Evolutionary conservation across 129 eudicot genomes (phyloP).

Genomic region (Flaveria sonorensis): DNA sequence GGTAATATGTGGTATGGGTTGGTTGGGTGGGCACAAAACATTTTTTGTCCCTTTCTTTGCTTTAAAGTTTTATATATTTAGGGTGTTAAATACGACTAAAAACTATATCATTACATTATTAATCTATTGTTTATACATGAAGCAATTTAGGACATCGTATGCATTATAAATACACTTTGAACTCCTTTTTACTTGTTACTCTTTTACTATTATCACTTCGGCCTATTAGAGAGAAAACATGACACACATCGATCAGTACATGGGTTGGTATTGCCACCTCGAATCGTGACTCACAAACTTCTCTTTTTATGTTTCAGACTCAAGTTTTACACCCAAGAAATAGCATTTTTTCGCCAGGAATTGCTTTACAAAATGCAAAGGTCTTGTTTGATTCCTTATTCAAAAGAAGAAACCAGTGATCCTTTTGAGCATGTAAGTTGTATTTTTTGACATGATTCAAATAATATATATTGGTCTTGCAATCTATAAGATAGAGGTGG

Average conservation of each 20-base stretch:
- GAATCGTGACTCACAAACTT: conserved; percentile 8
- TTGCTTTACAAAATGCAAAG: conserved; percentile 82
- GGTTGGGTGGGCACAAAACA: not conserved
- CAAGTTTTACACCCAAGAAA: conserved; percentile 84
- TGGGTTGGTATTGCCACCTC: not conserved
- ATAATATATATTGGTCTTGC: not conserved
- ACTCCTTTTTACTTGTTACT: not conserved
- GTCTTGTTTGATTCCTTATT: conserved; percentile 81
- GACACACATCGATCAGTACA: not conserved
- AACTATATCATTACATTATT: not conserved
- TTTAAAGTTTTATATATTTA: not conserved
- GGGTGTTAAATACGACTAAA: not conserved
- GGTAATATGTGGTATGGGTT: not conserved
- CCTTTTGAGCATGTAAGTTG: conserved; percentile 84
- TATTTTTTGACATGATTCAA: conserved; percentile 17
- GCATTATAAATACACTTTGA: not conserved
- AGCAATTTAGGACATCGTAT: not conserved
- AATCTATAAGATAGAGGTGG: not conserved
- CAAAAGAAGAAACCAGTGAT: conserved; percentile 87
- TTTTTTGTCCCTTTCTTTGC: not conserved
- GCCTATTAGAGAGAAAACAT: not conserved
- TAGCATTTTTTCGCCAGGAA: conserved; percentile 85
- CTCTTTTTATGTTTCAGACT: conserved; percentile 50
- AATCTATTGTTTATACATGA: not conserved
- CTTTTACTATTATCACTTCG: not conserved